These are phyloP conservation scores for Phylloporus sp. DNA, from an alignment of 768 basidiomycete genomes.

Conservation along the genomic window DNA sequence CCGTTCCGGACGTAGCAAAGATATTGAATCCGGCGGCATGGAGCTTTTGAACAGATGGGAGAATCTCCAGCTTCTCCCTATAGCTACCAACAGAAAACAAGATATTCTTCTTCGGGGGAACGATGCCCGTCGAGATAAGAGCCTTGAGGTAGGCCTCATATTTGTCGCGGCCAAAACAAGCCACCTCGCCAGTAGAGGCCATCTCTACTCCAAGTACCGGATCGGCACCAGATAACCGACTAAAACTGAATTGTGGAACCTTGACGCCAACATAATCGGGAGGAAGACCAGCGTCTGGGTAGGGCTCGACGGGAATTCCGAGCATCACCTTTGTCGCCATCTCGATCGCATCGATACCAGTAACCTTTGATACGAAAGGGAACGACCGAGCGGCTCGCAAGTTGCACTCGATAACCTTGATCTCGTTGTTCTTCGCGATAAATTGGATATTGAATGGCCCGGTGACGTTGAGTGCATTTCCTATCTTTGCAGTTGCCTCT, in stretches of 20 bases:
- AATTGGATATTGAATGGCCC: slow-evolving; percentile 99
- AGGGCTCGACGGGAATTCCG: slow-evolving; percentile 80
- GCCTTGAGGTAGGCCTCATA: slow-evolving; percentile 99
- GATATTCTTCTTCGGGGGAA: slow-evolving; percentile 95
- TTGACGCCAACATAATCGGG: slow-evolving; percentile 97
- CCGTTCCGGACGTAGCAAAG: slow-evolving; percentile 94
- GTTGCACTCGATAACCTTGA: slow-evolving; percentile 99
- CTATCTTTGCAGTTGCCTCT: slow-evolving; percentile 96
- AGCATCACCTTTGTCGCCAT: slow-evolving; percentile 99
- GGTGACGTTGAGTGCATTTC: slow-evolving; percentile 94
- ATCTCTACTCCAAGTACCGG: slow-evolving; percentile 98
- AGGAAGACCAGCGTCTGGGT: slow-evolving; percentile 85
- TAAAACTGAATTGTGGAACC: slow-evolving; percentile 99
- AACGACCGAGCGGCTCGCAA: slow-evolving; percentile 95
- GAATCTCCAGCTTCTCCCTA: slow-evolving; percentile 94
- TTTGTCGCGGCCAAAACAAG: slow-evolving; percentile 96
- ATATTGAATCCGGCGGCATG: slow-evolving; percentile 90
- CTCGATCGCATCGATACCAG: slow-evolving; percentile 96
- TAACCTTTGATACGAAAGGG: slow-evolving; percentile 99
- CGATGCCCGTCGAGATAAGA: slow-evolving; percentile 92
- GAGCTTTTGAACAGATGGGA: slow-evolving; percentile 94
- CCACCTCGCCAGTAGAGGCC: slow-evolving; percentile 99
- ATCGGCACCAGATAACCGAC: slow-evolving; percentile 92
- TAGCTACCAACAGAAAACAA: slow-evolving; percentile 95
- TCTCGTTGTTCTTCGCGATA: slow-evolving; percentile 99